Percentiles rank a stretch among this genome's conserved stretches.
phyloP scores from a whole-genome alignment of 1,139 yeast genomes.

The Lodderomyces pseudojiufengensis region DNA sequence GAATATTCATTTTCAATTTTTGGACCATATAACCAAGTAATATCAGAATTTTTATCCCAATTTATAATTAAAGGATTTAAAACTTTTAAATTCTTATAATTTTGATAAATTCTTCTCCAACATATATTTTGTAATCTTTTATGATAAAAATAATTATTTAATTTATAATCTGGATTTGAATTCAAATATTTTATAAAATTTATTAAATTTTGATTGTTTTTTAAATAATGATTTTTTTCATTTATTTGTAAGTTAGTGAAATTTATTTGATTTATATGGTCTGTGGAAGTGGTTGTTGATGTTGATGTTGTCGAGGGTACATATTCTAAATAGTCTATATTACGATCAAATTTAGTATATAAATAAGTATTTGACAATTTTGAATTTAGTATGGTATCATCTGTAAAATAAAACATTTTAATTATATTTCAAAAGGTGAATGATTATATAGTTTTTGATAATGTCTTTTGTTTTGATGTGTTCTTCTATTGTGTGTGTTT shows the following conservation, averaged over 20 bases:
- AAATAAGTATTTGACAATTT: slow-evolving; percentile 3
- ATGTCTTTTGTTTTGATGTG: too few relatives aligned
- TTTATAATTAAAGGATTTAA: slow-evolving; percentile 35
- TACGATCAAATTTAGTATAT: slow-evolving; percentile 19
- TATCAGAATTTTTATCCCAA: slow-evolving; percentile 44
- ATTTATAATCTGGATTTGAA: slow-evolving; percentile 18
- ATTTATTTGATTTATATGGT: slow-evolving; percentile 1
- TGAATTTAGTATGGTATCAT: slow-evolving; percentile 19
- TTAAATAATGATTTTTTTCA: slow-evolving; percentile 13
- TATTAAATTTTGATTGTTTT: slow-evolving; percentile 20
- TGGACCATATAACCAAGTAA: slow-evolving; percentile 48
- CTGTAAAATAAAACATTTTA: slow-evolving; percentile 14
- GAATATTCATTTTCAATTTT: slow-evolving; percentile 17
- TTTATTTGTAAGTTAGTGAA: too few relatives aligned
- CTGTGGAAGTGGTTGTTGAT: not conserved
- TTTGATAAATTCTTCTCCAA: slow-evolving; percentile 42
- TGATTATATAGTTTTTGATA: too few relatives aligned
- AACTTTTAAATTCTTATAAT: slow-evolving; percentile 26
- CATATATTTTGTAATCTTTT: slow-evolving; percentile 35
- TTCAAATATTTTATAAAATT: slow-evolving; percentile 22
- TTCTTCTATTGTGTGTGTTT: too few relatives aligned
- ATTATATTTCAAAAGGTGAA: not conserved
- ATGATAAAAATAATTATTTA: slow-evolving; percentile 12
- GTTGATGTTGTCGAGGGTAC: slow-evolving; percentile 8
- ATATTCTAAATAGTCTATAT: slow-evolving; percentile 34